Base-by-base conservation (phyloP, 176 grass and related monocot species). In the Chrysopogon serrulatus region DNA sequence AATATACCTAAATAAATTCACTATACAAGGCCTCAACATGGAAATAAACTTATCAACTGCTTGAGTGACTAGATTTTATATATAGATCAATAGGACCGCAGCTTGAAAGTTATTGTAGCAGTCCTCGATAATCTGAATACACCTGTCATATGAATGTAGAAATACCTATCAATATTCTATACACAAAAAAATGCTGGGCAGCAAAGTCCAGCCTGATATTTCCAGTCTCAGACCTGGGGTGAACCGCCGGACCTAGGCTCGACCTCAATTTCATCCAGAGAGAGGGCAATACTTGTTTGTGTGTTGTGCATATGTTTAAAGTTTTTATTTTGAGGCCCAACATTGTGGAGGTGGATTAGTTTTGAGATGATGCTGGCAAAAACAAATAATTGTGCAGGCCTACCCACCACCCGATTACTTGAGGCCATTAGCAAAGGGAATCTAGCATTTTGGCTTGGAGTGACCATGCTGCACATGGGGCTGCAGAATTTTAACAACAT, bases 71-170 rank as follows among this genome's bases (percentile, higher is more conserved):
- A 61, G 30, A 8, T 14, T 80, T 27, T 51, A 41, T 73, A n/a
- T 37, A 17, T 40, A 81, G 18, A 37, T 33, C 40, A 45, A 77
- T 27, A 36, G 23, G 36, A 87, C 17, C 23, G 27, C 68, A 71
- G 61, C n/a, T 27, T 42, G 39, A 16, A 75, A 70, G 23, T 59
- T 44, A 67, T 68, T 60, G 14, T 70, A 54, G n/a, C 61, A 43
- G 31, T 68, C 33, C 11, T 31, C 2, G 27, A 82, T 35, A 87
- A 86, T 71, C 79, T 76, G 47, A 28, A 71, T 36, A 64, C 51
- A 47, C 6, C 17, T 32, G 4, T 39, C 26, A 57, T 21, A 40
- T 14, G 3, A 41, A 77, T 77, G 33, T 62, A n/a, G 10, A 47
- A 49, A 30, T 33, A 73, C 30, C 14, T 72, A 26, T 72, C 39